phyloP scores from a whole-genome alignment of 2,329 filamentous ascomycete genomes.

The Neurospora sp. region DNA sequence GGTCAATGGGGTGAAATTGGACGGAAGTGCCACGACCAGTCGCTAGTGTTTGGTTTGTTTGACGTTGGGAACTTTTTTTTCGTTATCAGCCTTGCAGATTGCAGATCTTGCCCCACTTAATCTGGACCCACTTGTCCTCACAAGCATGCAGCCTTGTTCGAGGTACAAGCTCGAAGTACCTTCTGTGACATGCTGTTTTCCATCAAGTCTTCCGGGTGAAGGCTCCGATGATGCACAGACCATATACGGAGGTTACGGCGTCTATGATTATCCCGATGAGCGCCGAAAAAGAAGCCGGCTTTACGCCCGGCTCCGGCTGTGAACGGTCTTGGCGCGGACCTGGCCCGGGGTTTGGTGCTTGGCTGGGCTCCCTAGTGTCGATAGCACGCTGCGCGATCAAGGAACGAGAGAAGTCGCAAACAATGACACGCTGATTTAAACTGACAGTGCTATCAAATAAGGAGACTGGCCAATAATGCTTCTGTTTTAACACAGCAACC shows the following conservation, averaged over 20 bases:
- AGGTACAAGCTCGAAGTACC: background rate
- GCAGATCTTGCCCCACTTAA: constrained; percentile 2
- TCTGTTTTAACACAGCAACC: background rate
- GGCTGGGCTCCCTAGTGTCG: background rate
- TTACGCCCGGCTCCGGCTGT: background rate
- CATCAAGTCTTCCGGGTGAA: background rate
- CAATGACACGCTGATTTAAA: background rate
- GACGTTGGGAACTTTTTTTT: constrained; percentile 10
- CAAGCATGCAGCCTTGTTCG: background rate
- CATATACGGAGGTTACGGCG: background rate
- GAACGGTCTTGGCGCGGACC: background rate
- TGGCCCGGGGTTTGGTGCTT: background rate
- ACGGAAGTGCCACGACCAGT: background rate
- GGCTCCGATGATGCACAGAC: background rate
- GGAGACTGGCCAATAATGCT: background rate
- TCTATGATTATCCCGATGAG: background rate
- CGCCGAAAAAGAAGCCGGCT: background rate
- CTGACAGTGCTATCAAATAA: background rate
- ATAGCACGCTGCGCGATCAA: background rate
- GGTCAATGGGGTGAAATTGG: background rate
- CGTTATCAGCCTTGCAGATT: constrained; percentile 14
- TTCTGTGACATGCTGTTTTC: background rate
- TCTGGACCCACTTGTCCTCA: background rate
- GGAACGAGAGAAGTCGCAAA: background rate
- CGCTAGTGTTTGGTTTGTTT: background rate